A percentile compares a stretch with the other conserved stretches of the same genome.
phyloP scores from a whole-genome alignment of 768 basidiomycete species.

The Rhodocollybia butyracea region DNA sequence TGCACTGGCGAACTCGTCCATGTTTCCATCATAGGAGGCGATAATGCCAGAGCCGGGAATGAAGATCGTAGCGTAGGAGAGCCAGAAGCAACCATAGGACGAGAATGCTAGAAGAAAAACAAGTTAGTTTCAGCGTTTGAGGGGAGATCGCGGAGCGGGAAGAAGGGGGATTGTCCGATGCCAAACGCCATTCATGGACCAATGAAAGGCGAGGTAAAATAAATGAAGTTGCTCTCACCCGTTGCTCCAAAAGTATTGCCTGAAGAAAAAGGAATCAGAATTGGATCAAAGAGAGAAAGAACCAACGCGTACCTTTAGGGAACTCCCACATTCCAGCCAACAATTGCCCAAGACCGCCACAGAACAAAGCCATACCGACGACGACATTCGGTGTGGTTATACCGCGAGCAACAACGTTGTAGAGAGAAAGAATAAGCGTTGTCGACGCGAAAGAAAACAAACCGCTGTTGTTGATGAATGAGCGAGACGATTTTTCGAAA shows the following conservation, averaged over 20 bases:
- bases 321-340: conserved; percentile 91
- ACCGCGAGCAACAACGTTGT: conserved; percentile 57
- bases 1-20: conserved; percentile 43
- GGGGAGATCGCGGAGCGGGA: background rate
- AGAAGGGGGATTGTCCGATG: background rate
- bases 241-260: too few species aligned
- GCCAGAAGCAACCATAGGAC: conserved; percentile 86
- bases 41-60: conserved; percentile 65
- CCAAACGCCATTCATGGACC: background rate
- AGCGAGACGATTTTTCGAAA: background rate
- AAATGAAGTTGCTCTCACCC: conserved; percentile 51
- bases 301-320: too few species aligned
- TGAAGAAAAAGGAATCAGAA: too few species aligned
- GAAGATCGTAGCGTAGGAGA: conserved; percentile 74
- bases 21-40: conserved; percentile 18
- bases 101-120: conserved; percentile 55
- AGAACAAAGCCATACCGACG: conserved; percentile 83
- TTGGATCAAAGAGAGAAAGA: too few species aligned
- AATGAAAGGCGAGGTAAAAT: conserved; percentile 9
- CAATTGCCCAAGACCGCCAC: conserved; percentile 82
- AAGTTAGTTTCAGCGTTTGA: background rate
- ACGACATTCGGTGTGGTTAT: conserved; percentile 64
- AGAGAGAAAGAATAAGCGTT: conserved; percentile 74
- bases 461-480: conserved; percentile 45
- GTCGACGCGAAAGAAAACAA: conserved; percentile 84